These are phyloP conservation scores for Diaporthe citrichinensis DNA, from an alignment of 2,329 filamentous ascomycete species.

Conservation along the genomic window DNA sequence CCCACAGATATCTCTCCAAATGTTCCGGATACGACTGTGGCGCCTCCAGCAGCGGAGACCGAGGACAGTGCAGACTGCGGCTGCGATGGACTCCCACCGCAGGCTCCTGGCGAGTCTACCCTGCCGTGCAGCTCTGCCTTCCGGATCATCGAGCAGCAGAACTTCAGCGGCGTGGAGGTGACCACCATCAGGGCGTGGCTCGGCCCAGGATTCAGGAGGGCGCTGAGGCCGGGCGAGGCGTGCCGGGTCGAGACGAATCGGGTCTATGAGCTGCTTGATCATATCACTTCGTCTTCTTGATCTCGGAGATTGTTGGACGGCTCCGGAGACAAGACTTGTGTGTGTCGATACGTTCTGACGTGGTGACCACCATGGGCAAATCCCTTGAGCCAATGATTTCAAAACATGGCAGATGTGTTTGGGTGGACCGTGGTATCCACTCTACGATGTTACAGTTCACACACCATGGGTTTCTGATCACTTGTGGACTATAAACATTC, in stretches of 20 bases:
- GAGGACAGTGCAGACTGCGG: not conserved
- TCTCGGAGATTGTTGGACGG: too few species aligned
- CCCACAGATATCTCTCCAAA: not conserved
- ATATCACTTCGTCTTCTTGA: constrained; percentile 36
- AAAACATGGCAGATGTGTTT: not conserved
- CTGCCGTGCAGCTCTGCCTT: constrained; percentile 52
- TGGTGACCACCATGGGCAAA: not conserved
- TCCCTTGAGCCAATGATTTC: not conserved
- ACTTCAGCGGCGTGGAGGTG: constrained; percentile 47
- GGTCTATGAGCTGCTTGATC: constrained; percentile 41
- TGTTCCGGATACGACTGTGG: too few species aligned
- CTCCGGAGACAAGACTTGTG: not conserved
- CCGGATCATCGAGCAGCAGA: constrained; percentile 50
- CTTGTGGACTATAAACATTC: not conserved
- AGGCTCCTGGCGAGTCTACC: constrained; percentile 47
- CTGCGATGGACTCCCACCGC: constrained; percentile 28
- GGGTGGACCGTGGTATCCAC: not conserved
- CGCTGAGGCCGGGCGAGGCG: constrained; percentile 30
- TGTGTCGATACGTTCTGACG: not conserved
- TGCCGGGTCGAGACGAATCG: constrained; percentile 40
- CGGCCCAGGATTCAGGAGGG: constrained; percentile 38
- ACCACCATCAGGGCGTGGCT: constrained; percentile 38
- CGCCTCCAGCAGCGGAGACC: not conserved
- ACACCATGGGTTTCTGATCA: not conserved
- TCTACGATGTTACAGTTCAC: not conserved